Evolutionary conservation across 176 grass and related monocot genomes (phyloP), one percentile per base, ranked within the genome.

Genomic region (Eleusine indica): DNA sequence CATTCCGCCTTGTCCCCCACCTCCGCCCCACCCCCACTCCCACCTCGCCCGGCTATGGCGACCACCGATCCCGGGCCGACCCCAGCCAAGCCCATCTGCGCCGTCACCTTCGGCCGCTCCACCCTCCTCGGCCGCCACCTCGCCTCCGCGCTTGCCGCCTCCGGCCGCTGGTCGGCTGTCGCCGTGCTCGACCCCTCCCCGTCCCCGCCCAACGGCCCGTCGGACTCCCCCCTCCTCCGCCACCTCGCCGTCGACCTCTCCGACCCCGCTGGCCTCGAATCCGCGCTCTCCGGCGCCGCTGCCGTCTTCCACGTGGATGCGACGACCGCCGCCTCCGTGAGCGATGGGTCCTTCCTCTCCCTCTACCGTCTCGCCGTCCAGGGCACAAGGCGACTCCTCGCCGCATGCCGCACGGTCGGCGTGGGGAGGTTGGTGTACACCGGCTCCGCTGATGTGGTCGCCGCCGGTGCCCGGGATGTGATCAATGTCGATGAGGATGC

Each of bases 271-370:
- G 39, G 70, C 0, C 52, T 99, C 71, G 67, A 51, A 44, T 57
- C 71, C 54, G 62, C 83, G 19, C 75, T 99, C 29, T 17, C 81
- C 5, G 89, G 89, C 32, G 84, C 84, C 12, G 84, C 51, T 32
- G 80, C 84, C 37, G 87, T 99, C 65, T 99, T 99, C 91, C 91
- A 96, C 79, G 87, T 99, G 63, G 96, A 95, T 66, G 85, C 89
- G 42, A 86, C 85, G 63, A 47, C 79, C 6, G 28, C 79, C 46
- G 10, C 78, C 61, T 21, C 66, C 61, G 66, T 6, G 22, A 70
- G 25, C 51, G 70, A 74, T 8, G 86, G 76, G 68, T 82, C 88
- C 40, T 90, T 98, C 86, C 78, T 67, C 7, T 58, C 84, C 22
- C 86, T 96, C 16, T 89, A 99, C 67, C 83, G 83, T 22, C 74